Conservation (phyloP, 1,284 basidiomycete species). For the Marasmius oreades region DNA sequence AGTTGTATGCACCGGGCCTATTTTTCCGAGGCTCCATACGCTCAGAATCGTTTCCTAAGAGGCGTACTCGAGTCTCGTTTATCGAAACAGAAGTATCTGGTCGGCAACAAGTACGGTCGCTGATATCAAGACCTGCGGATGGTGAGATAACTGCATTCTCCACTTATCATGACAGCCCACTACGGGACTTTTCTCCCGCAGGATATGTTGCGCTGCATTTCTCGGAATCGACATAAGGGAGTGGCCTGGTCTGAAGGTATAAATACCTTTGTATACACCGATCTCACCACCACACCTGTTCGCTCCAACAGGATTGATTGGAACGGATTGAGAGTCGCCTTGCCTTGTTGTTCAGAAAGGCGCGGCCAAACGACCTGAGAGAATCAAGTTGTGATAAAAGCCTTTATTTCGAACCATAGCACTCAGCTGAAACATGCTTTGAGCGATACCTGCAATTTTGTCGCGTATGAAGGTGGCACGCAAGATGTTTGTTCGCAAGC, state of each 20-base stretch:
- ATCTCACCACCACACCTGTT: neutral
- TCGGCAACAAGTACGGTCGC: neutral
- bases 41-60: slow-evolving; percentile 1
- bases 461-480: too few relatives aligned
- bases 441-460: too few relatives aligned
- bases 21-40: too few relatives aligned
- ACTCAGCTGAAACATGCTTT: too few relatives aligned
- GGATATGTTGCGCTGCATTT: neutral
- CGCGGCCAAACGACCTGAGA: too few relatives aligned
- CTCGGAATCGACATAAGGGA: neutral
- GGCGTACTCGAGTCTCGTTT: neutral
- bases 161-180: neutral
- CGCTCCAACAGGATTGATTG: neutral
- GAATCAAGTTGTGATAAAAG: too few relatives aligned
- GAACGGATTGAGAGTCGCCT: neutral
- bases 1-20: too few relatives aligned
- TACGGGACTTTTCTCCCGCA: neutral
- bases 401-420: too few relatives aligned
- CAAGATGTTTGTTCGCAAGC: too few relatives aligned
- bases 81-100: neutral
- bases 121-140: slow-evolving; percentile 1
- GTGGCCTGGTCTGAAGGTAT: neutral
- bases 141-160: neutral
- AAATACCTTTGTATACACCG: neutral
- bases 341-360: neutral